A percentile compares a stretch with the other conserved stretches of the same genome.
Evolutionary conservation across 345 rosid genomes (phyloP).

Genomic region (Arabis hirsuta): DNA sequence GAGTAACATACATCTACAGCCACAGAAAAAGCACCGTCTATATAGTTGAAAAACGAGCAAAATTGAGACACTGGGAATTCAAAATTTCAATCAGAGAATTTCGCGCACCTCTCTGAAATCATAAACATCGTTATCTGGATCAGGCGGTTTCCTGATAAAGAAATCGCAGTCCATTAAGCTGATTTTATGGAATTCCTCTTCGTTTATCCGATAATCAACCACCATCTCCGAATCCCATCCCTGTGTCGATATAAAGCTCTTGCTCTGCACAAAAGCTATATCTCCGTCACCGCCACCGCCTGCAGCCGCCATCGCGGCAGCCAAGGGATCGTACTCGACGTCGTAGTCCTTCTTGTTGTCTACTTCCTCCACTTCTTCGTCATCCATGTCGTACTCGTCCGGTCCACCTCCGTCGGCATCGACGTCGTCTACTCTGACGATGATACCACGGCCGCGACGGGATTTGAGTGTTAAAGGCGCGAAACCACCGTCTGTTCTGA

Average conservation of each 20-base stretch:
- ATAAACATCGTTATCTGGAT: constrained; percentile 89
- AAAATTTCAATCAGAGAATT: background rate
- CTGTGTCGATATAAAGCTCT: constrained; percentile 71
- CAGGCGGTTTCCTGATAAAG: constrained; percentile 93
- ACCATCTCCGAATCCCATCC: constrained; percentile 93
- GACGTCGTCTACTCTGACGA: constrained; percentile 71
- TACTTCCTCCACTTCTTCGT: constrained; percentile 81
- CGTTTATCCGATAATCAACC: constrained; percentile 88
- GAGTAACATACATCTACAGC: constrained; percentile 91
- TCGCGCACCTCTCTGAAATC: constrained; percentile 86
- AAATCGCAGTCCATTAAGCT: constrained; percentile 88
- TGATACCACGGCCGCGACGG: constrained; percentile 43
- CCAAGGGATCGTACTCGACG: constrained; percentile 77
- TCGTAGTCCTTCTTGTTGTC: constrained; percentile 94
- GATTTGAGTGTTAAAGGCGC: constrained; percentile 41
- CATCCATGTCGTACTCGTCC: constrained; percentile 85
- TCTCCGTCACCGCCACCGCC: constrained; percentile 53
- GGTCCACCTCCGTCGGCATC: constrained; percentile 68
- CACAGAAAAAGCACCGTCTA: constrained; percentile 6
- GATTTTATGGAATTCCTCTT: constrained; percentile 88
- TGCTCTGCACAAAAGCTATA: constrained; percentile 69
- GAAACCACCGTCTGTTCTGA: constrained; percentile 30
- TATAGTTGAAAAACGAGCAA: constrained; percentile 1
- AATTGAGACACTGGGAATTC: background rate
- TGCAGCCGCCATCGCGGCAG: constrained; percentile 41